phyloP scores from a whole-genome alignment of 345 rosid genomes.

The Cardiospermum halicacabum region DNA sequence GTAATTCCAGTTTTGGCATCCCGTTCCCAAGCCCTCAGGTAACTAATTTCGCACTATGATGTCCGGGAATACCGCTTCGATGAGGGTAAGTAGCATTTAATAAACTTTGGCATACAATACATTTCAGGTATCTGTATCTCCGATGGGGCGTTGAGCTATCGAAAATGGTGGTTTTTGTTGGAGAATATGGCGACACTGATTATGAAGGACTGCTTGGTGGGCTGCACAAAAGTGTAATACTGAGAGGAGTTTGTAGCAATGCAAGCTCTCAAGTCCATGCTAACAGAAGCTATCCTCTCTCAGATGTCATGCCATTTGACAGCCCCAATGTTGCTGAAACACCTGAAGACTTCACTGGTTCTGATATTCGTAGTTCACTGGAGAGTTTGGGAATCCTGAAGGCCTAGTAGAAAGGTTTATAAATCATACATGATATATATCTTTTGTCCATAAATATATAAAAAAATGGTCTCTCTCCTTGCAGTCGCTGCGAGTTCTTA shows the following conservation, averaged over 20 bases:
- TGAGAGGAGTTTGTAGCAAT: conserved; percentile 62
- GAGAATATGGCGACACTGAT: conserved; percentile 93
- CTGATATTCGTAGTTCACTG: conserved; percentile 53
- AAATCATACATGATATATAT: not conserved
- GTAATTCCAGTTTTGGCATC: conserved; percentile 85
- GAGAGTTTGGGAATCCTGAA: conserved; percentile 48
- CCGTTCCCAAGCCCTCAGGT: conserved; percentile 92
- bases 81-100: not conserved
- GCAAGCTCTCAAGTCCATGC: conserved; percentile 49
- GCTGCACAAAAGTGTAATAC: conserved; percentile 63
- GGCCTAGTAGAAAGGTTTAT: conserved; percentile 19
- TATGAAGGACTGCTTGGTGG: conserved; percentile 94
- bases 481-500: not conserved
- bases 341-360: conserved; percentile 32
- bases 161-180: conserved; percentile 81
- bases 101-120: not conserved
- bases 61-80: too few species aligned
- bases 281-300: conserved; percentile 74
- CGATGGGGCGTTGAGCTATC: conserved; percentile 91
- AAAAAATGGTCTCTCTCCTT: conserved; percentile 1
- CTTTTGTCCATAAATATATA: not conserved
- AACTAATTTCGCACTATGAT: too few species aligned
- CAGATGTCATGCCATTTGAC: conserved; percentile 72
- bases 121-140: conserved; percentile 72
- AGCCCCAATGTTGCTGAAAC: conserved; percentile 58